A percentile compares a stretch with the other conserved stretches of the same genome.
Conservation (phyloP, 176 grass and related monocot species). For the Zoysia pacifica region DNA sequence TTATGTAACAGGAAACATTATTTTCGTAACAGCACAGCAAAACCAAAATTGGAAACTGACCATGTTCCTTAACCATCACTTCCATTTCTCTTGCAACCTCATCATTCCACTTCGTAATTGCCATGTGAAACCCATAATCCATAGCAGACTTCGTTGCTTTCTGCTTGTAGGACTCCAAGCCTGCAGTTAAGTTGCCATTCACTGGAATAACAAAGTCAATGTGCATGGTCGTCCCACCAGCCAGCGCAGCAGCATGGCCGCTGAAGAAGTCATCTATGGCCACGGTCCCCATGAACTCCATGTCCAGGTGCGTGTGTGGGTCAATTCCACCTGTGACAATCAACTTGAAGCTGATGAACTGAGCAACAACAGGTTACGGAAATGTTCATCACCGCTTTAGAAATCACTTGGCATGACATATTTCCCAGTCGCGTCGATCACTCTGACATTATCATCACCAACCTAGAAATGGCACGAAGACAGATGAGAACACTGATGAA, state of each 20-base stretch:
- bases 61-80: slow-evolving; percentile 90
- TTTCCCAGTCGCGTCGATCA: slow-evolving; percentile 95
- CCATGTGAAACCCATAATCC: slow-evolving; percentile 99
- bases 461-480: slow-evolving; percentile 49
- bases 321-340: slow-evolving; percentile 86
- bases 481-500: slow-evolving; percentile 1
- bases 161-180: slow-evolving; percentile 71
- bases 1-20: background rate
- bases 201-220: slow-evolving; percentile 96
- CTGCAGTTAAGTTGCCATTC: slow-evolving; percentile 80
- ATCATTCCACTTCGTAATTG: slow-evolving; percentile 94
- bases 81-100: slow-evolving; percentile 95
- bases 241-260: slow-evolving; percentile 83
- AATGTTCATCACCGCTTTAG: background rate
- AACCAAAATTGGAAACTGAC: slow-evolving; percentile 42
- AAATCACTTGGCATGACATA: slow-evolving; percentile 94
- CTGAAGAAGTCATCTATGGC: slow-evolving; percentile 92
- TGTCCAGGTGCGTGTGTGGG: slow-evolving; percentile 89
- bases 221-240: slow-evolving; percentile 96
- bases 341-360: slow-evolving; percentile 27
- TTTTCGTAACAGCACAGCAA: slow-evolving; percentile 1
- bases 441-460: slow-evolving; percentile 62
- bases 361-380: background rate
- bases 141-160: slow-evolving; percentile 82
- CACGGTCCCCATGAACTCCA: slow-evolving; percentile 94